A percentile compares a stretch with the other conserved stretches of the same genome.
Conservation (phyloP, 2,329 filamentous ascomycete species). For the Scleromitrula shiraiana region DNA sequence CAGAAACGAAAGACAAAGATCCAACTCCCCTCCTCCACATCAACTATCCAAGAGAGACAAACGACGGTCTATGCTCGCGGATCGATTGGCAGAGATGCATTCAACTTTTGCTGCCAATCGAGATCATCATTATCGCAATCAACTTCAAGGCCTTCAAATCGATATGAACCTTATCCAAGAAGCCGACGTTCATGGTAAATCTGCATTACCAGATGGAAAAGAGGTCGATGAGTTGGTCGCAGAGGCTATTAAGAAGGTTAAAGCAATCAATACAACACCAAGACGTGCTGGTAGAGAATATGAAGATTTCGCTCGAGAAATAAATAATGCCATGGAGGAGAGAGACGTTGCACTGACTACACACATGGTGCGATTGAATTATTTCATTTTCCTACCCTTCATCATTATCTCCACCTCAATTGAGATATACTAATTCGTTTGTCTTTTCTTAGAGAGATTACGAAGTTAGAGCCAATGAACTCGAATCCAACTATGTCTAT, state of each 20-base stretch:
- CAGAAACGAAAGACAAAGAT: slow-evolving; percentile 23
- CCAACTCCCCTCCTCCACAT: slow-evolving; percentile 27
- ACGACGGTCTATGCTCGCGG: slow-evolving; percentile 72
- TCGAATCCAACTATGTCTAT: slow-evolving; percentile 52
- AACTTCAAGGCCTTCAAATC: slow-evolving; percentile 84
- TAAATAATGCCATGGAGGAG: slow-evolving; percentile 83
- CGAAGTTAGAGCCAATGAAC: slow-evolving; percentile 52
- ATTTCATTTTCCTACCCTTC: neutral
- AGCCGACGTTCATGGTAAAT: slow-evolving; percentile 70
- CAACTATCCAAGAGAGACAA: slow-evolving; percentile 76
- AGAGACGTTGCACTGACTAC: slow-evolving; percentile 76
- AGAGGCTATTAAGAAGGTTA: slow-evolving; percentile 23
- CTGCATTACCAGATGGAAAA: slow-evolving; percentile 53
- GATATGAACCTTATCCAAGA: slow-evolving; percentile 81
- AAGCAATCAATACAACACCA: slow-evolving; percentile 33
- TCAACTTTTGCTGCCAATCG: slow-evolving; percentile 73
- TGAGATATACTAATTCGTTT: neutral
- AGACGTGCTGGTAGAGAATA: slow-evolving; percentile 75
- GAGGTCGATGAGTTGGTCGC: slow-evolving; percentile 32
- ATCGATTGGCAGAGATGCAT: slow-evolving; percentile 68
- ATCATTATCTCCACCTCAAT: neutral
- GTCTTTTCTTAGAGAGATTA: slow-evolving; percentile 46
- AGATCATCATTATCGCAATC: slow-evolving; percentile 78
- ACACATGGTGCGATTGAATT: slow-evolving; percentile 59
- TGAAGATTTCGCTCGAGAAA: slow-evolving; percentile 72